phyloP scores from a whole-genome alignment of 116 monocot genomes.

The Iris pallida region DNA sequence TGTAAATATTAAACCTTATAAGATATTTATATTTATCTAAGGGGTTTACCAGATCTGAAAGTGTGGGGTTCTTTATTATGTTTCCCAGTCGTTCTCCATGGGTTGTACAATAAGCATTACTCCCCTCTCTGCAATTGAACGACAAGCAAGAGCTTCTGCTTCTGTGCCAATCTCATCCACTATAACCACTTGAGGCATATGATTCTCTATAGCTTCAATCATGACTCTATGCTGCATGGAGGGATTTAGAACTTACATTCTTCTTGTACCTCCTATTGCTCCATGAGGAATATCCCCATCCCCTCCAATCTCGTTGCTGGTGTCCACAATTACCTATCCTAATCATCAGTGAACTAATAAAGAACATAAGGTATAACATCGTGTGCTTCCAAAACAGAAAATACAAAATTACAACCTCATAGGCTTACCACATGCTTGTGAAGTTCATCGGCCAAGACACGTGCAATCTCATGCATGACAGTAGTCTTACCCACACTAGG shows the following conservation, averaged over 20 bases:
- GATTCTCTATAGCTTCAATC: constrained; percentile 88
- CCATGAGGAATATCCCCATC: constrained; percentile 82
- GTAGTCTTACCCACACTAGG: constrained; percentile 90
- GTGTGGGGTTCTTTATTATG: constrained; percentile 75
- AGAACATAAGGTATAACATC: constrained; percentile 13
- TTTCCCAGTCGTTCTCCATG: constrained; percentile 70
- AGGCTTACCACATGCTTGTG: constrained; percentile 64
- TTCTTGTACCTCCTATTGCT: constrained; percentile 68
- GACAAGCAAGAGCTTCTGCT: constrained; percentile 57
- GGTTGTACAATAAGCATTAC: constrained; percentile 72
- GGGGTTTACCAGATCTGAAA: constrained; percentile 83
- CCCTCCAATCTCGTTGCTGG: constrained; percentile 85
- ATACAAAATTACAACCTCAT: not conserved
- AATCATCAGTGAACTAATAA: constrained; percentile 34
- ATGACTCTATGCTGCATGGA: constrained; percentile 72
- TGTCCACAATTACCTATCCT: constrained; percentile 86
- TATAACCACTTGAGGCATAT: constrained; percentile 88
- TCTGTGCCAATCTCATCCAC: constrained; percentile 92
- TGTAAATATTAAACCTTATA: no score
- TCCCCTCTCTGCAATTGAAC: constrained; percentile 81
- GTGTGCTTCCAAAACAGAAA: not conserved
- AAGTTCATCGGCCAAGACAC: constrained; percentile 73
- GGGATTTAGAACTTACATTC: constrained; percentile 78
- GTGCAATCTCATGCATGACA: constrained; percentile 75
- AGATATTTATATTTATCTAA: no score